phyloP scores from a whole-genome alignment of 1,284 basidiomycete genomes.

The Boletus sp. region DNA sequence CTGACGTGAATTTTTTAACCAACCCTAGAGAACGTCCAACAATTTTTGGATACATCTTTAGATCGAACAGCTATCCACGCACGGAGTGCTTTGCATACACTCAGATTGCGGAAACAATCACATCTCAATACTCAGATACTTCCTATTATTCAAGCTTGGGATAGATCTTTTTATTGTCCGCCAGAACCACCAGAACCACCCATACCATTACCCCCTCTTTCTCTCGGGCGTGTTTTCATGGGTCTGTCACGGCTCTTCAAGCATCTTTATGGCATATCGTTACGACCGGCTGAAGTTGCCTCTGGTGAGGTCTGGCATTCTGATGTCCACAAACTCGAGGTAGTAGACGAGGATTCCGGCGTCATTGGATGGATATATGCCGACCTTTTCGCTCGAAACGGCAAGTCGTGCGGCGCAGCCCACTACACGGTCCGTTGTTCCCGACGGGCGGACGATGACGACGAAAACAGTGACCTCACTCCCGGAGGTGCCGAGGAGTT shows the following conservation, averaged over 20 bases:
- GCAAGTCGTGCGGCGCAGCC: constrained; percentile 89
- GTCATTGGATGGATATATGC: constrained; percentile 93
- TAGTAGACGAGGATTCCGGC: constrained; percentile 83
- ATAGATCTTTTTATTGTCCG: constrained; percentile 85
- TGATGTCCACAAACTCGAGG: constrained; percentile 88
- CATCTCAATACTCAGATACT: constrained; percentile 52
- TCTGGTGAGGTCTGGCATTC: constrained; percentile 87
- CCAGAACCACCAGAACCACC: constrained; percentile 70
- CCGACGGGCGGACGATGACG: constrained; percentile 86
- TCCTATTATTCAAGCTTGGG: constrained; percentile 85
- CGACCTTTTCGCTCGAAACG: constrained; percentile 82
- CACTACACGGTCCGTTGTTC: constrained; percentile 98
- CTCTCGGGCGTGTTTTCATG: constrained; percentile 83
- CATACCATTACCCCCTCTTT: constrained; percentile 66
- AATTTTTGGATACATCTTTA: constrained; percentile 78
- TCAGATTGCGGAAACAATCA: constrained; percentile 72
- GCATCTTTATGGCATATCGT: constrained; percentile 82
- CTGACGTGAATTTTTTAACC: constrained; percentile 10
- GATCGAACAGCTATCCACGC: constrained; percentile 76
- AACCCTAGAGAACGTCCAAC: constrained; percentile 71
- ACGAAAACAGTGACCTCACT: constrained; percentile 62
- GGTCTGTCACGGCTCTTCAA: constrained; percentile 83
- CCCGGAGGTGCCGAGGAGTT: constrained; percentile 40
- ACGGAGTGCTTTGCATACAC: constrained; percentile 61
- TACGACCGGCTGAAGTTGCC: constrained; percentile 63